Evolutionary conservation across 2,329 filamentous ascomycete species (phyloP).

Genomic region (Amauroascus niger): DNA sequence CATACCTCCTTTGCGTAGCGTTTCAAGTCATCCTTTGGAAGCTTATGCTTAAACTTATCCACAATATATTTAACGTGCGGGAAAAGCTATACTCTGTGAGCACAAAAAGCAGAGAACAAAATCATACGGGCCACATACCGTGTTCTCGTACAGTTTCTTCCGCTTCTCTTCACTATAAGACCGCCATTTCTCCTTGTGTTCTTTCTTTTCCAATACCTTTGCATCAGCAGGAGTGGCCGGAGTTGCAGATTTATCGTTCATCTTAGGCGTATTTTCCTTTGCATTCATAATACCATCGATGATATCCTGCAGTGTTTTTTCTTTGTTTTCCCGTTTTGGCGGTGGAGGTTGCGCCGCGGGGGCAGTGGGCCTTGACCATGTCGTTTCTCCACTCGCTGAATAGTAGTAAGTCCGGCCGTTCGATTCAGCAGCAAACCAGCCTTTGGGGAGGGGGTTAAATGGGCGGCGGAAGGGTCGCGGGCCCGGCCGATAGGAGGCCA

Average conservation of each 20-base stretch:
- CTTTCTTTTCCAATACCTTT: conserved; percentile 44
- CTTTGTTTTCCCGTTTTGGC: conserved; percentile 59
- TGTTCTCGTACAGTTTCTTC: conserved; percentile 91
- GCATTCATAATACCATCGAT: conserved; percentile 73
- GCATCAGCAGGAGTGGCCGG: conserved; percentile 57
- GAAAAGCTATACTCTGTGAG: conserved; percentile 50
- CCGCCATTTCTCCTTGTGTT: conserved; percentile 41
- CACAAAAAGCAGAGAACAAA: neutral
- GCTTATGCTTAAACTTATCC: conserved; percentile 75
- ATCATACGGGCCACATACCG: conserved; percentile 49
- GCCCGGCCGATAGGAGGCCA: conserved; percentile 49
- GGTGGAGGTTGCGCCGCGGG: conserved; percentile 55
- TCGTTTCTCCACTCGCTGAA: conserved; percentile 63
- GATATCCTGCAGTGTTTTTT: conserved; percentile 70
- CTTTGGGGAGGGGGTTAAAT: conserved; percentile 58
- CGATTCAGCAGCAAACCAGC: conserved; percentile 73
- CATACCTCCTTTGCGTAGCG: conserved; percentile 54
- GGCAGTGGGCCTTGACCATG: conserved; percentile 68
- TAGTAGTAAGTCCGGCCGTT: conserved; percentile 78
- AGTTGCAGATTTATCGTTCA: conserved; percentile 42
- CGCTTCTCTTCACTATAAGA: conserved; percentile 62
- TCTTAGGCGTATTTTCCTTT: conserved; percentile 47
- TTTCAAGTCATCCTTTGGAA: conserved; percentile 68
- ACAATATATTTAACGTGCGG: conserved; percentile 77
- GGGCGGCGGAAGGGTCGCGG: conserved; percentile 48